phyloP scores from a whole-genome alignment of 2,329 filamentous ascomycete genomes.

The Phialemonium atrogriseum region DNA sequence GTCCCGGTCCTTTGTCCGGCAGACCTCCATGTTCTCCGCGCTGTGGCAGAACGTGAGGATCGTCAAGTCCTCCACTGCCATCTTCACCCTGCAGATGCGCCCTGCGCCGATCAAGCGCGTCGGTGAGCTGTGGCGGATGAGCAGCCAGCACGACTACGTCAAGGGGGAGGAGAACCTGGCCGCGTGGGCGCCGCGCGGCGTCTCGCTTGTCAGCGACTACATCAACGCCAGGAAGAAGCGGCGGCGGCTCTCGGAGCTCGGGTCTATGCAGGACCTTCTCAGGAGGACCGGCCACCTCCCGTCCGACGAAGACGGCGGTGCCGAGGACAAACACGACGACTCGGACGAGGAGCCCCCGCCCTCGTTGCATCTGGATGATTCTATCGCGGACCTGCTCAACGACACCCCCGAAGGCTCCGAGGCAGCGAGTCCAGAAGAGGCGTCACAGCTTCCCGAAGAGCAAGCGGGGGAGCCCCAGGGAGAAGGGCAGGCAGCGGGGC shows the following conservation, averaged over 20 bases:
- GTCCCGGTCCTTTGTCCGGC: constrained; percentile 74
- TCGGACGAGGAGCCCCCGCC: constrained; percentile 24
- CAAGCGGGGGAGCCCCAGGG: constrained; percentile 15
- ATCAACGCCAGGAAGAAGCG: constrained; percentile 67
- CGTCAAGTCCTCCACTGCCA: constrained; percentile 76
- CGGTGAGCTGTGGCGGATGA: constrained; percentile 93
- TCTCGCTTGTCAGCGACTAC: constrained; percentile 85
- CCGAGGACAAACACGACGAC: constrained; percentile 24
- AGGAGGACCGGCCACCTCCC: constrained; percentile 44
- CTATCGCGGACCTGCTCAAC: constrained; percentile 49
- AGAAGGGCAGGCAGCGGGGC: constrained; percentile 11
- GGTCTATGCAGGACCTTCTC: constrained; percentile 61
- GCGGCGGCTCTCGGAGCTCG: constrained; percentile 69
- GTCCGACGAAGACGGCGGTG: constrained; percentile 19
- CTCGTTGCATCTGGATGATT: constrained; percentile 23
- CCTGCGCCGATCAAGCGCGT: constrained; percentile 86
- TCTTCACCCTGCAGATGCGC: constrained; percentile 80
- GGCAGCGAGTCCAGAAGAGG: constrained; percentile 3
- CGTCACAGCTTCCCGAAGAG: constrained; percentile 21
- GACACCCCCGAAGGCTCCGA: constrained; percentile 38
- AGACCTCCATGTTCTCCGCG: constrained; percentile 77
- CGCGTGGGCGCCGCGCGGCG: constrained; percentile 80
- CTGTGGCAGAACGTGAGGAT: constrained; percentile 80
- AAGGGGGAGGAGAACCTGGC: constrained; percentile 86
- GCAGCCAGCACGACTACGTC: constrained; percentile 88